Evolutionary conservation across 2,329 filamentous ascomycete species (phyloP), one percentile per base, ranked within the genome.

Genomic region (Biscogniauxia sp.): DNA sequence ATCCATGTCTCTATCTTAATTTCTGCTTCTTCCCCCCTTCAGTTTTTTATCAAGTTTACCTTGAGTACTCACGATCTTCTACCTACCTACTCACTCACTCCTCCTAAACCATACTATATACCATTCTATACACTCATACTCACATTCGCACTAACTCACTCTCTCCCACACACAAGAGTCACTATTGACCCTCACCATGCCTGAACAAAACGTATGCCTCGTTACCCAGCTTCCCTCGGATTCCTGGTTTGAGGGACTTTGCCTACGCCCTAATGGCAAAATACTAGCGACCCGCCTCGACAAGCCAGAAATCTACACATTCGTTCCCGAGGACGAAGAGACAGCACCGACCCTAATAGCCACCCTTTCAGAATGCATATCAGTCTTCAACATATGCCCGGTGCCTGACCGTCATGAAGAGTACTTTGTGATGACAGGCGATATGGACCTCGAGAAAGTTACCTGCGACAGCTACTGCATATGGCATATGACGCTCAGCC

Each of bases 151-250:
- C 28, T 8, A 3, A 32, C 6, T 5, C 11, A 32, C 23, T n/a
- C n/a, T n/a, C n/a, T n/a, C n/a, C n/a, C 2, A 23, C 5, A 23
- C 23, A 5, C 5, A 23, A 23, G 5, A 23, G 23, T 5, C 23
- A 5, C 37, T n/a, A n/a, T 45, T 45, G 15, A 45, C 17, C 17
- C 57, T 37, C 54, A 64, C 59, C 55, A 72, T 72, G 69, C 50
- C 66, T 26, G 66, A 68, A 28, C 69, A 72, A 56, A 70, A 73
- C 26, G 65, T 72, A 20, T 66, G 71, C 32, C 65, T 73, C 54
- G 65, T 74, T 54, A 73, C 71, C 3, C 71, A 74, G 56, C 56
- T 70, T 20, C 71, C 72, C 15, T 72, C 71, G 25, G 68, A 73
- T 50, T 68, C 69, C 11, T 73, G 71, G 70, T 72, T 73, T 56